phyloP scores from a whole-genome alignment of 2,329 filamentous ascomycete genomes.

The Penicillium sp. region DNA sequence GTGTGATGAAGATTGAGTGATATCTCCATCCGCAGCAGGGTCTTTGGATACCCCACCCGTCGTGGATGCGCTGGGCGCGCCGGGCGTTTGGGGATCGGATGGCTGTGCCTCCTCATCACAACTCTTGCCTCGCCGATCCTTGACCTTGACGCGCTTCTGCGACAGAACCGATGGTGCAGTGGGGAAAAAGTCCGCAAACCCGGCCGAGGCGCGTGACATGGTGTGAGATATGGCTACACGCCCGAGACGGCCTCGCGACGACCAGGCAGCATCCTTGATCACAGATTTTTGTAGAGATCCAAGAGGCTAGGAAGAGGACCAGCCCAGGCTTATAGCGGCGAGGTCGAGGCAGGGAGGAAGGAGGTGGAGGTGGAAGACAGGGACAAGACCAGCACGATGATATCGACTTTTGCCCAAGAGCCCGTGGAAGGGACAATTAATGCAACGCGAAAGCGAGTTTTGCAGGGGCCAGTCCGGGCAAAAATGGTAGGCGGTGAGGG shows the following conservation, averaged over 20 bases:
- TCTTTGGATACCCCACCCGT: constrained; percentile 23
- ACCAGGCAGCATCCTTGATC: constrained; percentile 48
- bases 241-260: constrained; percentile 40
- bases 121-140: constrained; percentile 63
- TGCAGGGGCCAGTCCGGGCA: constrained; percentile 17
- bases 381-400: constrained; percentile 1
- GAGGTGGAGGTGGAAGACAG: not conserved
- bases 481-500: constrained; percentile 16
- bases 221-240: constrained; percentile 57
- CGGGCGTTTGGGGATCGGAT: constrained; percentile 8
- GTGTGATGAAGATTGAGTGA: constrained; percentile 24
- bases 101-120: constrained; percentile 27
- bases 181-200: constrained; percentile 86
- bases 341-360: constrained; percentile 1
- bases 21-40: constrained; percentile 18
- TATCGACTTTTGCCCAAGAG: not conserved
- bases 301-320: constrained; percentile 25
- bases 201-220: constrained; percentile 80
- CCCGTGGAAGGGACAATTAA: constrained; percentile 10
- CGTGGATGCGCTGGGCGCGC: constrained; percentile 14
- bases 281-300: constrained; percentile 25
- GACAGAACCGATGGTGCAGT: constrained; percentile 69
- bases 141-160: constrained; percentile 52
- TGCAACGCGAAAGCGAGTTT: constrained; percentile 21
- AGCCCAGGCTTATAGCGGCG: constrained; percentile 1